phyloP scores from a whole-genome alignment of 192 early-diverging fungal genomes.

The Pilobolus umbonatus region DNA sequence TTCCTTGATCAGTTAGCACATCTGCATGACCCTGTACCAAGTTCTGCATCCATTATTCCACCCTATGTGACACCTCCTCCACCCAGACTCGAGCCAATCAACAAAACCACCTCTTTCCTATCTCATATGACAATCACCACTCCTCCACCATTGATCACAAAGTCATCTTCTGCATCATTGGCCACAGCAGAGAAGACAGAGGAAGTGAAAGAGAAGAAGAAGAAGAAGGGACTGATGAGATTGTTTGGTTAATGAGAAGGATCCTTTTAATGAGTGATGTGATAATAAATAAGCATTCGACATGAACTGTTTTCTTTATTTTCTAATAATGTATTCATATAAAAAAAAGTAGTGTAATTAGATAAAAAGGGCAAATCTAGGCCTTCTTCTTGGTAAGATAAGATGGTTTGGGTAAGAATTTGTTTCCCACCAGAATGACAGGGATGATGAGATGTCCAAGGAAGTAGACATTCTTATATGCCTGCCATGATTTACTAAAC shows the following conservation, averaged over 20 bases:
- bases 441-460: constrained; percentile 27
- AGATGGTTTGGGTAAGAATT: constrained; percentile 5
- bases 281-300: neutral
- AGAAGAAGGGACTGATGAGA: constrained; percentile 28
- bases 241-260: constrained; percentile 35
- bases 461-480: constrained; percentile 29
- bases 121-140: constrained; percentile 8
- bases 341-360: neutral
- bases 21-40: constrained; percentile 15
- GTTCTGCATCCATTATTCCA: constrained; percentile 10
- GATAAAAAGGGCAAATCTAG: neutral
- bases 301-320: constrained; percentile 5
- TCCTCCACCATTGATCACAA: neutral
- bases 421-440: constrained; percentile 11
- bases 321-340: neutral
- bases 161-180: neutral
- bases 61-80: constrained; percentile 22
- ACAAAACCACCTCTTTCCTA: constrained; percentile 9
- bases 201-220: constrained; percentile 25
- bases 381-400: constrained; percentile 7
- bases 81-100: neutral
- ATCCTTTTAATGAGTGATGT: neutral
- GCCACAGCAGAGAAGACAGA: neutral
- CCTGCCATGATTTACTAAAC: constrained; percentile 15
- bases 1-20: constrained; percentile 24